Evolutionary conservation across 768 basidiomycete species (phyloP).

Genomic region (Grammothele lineata): DNA sequence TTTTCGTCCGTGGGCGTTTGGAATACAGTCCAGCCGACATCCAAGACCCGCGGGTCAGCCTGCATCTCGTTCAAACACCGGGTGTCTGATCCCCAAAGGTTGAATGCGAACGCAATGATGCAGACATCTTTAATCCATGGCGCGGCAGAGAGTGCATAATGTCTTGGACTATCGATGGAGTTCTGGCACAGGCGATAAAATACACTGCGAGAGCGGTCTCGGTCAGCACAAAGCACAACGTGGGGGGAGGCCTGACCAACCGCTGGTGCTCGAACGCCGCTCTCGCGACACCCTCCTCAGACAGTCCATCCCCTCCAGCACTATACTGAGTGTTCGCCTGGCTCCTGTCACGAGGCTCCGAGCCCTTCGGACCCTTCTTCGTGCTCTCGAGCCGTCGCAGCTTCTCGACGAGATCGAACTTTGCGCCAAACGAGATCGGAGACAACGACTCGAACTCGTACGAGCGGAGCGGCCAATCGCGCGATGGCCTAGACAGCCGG

Average conservation of each 20-base stretch:
- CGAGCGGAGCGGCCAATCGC: conserved; percentile 1
- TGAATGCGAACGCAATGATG: conserved; percentile 35
- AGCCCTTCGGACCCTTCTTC: conserved; percentile 9
- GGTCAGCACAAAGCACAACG: no score
- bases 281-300: conserved; percentile 7
- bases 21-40: conserved; percentile 41
- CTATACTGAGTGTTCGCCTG: conserved; percentile 22
- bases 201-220: conserved; percentile 1
- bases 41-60: conserved; percentile 30
- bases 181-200: conserved; percentile 15
- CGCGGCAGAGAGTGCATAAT: conserved; percentile 28
- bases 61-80: conserved; percentile 28
- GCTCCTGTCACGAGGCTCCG: conserved; percentile 17
- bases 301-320: not conserved
- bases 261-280: conserved; percentile 24
- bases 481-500: no score
- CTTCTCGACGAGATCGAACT: conserved; percentile 15
- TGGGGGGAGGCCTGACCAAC: conserved; percentile 2
- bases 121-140: conserved; percentile 31
- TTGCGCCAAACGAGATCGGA: conserved; percentile 18
- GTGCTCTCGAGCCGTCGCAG: conserved; percentile 12
- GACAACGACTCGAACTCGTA: conserved; percentile 21
- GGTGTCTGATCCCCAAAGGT: conserved; percentile 30
- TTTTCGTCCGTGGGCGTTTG: conserved; percentile 15
- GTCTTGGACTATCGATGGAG: conserved; percentile 16